A percentile compares a stretch with the other conserved stretches of the same genome.
phyloP scores from a whole-genome alignment of 345 rosid species.

The Populus alba region DNA sequence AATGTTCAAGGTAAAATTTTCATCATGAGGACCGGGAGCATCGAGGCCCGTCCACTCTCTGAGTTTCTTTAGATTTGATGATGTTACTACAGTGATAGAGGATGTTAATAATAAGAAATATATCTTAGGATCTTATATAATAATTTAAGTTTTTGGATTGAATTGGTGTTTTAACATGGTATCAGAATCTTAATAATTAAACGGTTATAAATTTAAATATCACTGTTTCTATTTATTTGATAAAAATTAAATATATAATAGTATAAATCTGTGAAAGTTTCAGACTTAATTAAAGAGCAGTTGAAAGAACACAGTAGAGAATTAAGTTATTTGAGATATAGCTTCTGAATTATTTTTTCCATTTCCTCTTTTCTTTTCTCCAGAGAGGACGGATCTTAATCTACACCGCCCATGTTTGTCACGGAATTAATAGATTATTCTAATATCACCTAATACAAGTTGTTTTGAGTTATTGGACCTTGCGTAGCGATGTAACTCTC shows the following conservation, averaged over 20 bases:
- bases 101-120: no score
- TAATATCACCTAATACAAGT: not conserved
- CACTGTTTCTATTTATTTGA: no score
- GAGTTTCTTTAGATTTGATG: not conserved
- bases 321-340: no score
- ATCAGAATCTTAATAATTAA: no score
- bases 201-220: fast-evolving
- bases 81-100: fast-evolving
- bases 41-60: not conserved
- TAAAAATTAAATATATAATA: no score
- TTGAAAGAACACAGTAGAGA: no score
- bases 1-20: not conserved
- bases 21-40: not conserved
- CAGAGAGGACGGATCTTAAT: not conserved
- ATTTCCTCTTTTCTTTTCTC: not conserved
- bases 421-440: not conserved
- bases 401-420: not conserved
- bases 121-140: fast-evolving
- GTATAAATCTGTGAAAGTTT: fast-evolving
- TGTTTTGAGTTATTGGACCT: not conserved
- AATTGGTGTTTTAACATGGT: fast-evolving
- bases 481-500: not conserved
- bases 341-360: no score
- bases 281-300: no score
- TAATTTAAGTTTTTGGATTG: fast-evolving